These are phyloP conservation scores for Suhomyces emberorum DNA, from an alignment of 805 yeast species.

Conservation along the genomic window DNA sequence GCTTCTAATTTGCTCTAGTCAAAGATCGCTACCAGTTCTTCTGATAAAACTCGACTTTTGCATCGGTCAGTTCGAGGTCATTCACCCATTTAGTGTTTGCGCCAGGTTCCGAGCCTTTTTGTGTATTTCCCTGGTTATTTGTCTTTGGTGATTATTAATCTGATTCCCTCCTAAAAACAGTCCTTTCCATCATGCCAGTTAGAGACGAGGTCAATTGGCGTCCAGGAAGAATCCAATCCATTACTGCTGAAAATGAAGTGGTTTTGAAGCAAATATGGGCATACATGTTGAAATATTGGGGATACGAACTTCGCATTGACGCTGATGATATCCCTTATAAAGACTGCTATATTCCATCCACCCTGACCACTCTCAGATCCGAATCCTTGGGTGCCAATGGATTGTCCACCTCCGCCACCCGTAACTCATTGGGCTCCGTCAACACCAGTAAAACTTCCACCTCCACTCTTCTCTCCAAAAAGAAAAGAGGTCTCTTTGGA, in stretches of 20 bases:
- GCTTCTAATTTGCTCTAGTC: too few relatives aligned
- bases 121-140: neutral
- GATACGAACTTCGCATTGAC: slow-evolving; percentile 37
- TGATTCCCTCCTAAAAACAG: neutral
- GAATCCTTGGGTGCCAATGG: slow-evolving; percentile 9
- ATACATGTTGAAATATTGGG: slow-evolving; percentile 57
- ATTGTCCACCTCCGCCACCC: slow-evolving; percentile 21
- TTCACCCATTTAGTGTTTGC: too few relatives aligned
- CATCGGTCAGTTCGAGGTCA: too few relatives aligned
- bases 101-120: too few relatives aligned
- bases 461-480: slow-evolving; percentile 21
- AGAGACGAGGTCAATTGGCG: slow-evolving; percentile 21
- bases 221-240: slow-evolving; percentile 37
- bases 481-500: slow-evolving; percentile 30
- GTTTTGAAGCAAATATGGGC: slow-evolving; percentile 72
- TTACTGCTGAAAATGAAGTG: slow-evolving; percentile 53
- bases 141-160: too few relatives aligned
- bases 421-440: slow-evolving; percentile 23
- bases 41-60: too few relatives aligned
- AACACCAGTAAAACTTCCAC: slow-evolving; percentile 23
- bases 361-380: slow-evolving; percentile 10
- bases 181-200: slow-evolving; percentile 7
- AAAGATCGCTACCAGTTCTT: too few relatives aligned
- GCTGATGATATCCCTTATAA: slow-evolving; percentile 25
- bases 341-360: slow-evolving; percentile 32